Percentiles rank a stretch among this genome's conserved stretches.
Evolutionary conservation across 2,329 filamentous ascomycete species (phyloP).

Genomic region (Monilinia vaccinii-corymbosi): DNA sequence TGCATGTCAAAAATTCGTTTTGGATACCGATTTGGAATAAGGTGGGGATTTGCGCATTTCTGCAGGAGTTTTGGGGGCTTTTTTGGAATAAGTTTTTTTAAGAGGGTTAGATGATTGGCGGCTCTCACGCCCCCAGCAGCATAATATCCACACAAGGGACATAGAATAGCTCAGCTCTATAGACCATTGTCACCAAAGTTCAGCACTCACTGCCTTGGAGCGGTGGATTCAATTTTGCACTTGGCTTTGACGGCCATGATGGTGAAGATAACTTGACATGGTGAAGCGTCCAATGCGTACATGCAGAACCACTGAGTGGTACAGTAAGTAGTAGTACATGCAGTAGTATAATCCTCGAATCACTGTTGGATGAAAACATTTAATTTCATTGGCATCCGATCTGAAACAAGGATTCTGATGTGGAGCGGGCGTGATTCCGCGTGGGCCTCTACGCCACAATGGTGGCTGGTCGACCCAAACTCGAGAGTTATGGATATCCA

Average conservation of each 20-base stretch:
- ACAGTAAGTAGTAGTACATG: too few relatives aligned
- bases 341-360: background rate
- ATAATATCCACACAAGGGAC: background rate
- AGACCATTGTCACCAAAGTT: background rate
- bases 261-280: background rate
- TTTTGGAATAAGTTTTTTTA: background rate
- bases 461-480: background rate
- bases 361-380: too few relatives aligned
- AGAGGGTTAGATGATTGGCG: background rate
- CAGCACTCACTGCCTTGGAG: background rate
- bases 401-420: background rate
- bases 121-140: background rate
- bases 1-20: conserved; percentile 3
- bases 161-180: background rate
- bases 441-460: conserved; percentile 1
- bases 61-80: background rate
- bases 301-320: background rate
- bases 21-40: conserved; percentile 3
- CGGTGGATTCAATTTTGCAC: background rate
- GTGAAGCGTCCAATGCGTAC: background rate
- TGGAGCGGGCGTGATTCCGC: background rate
- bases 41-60: conserved; percentile 1
- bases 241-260: background rate
- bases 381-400: background rate
- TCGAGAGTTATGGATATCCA: background rate